Conservation (phyloP, 306 rosid genomes). For the Acacia acuminata region DNA sequence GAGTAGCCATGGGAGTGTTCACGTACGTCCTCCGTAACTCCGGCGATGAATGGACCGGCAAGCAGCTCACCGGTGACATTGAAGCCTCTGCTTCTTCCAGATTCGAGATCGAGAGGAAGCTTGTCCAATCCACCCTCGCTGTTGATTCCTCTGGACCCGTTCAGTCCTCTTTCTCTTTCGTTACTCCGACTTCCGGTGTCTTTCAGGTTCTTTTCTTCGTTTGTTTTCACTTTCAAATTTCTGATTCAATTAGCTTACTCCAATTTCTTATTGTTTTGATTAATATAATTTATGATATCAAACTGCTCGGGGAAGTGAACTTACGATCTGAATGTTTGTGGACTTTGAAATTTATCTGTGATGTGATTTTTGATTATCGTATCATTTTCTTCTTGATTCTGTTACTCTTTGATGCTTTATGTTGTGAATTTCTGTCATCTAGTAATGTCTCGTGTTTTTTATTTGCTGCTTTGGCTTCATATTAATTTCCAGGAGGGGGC, state of each 20-base stretch:
- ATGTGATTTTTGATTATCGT: not conserved
- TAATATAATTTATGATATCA: not conserved
- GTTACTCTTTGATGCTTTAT: not conserved
- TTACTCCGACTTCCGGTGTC: constrained; percentile 69
- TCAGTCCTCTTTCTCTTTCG: constrained; percentile 72
- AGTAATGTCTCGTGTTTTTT: not conserved
- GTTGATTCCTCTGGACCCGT: constrained; percentile 73
- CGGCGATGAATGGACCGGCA: constrained; percentile 74
- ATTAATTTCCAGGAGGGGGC: not conserved
- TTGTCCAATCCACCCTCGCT: constrained; percentile 66
- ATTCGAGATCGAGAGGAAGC: constrained; percentile 76
- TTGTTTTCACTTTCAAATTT: not conserved
- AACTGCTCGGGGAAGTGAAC: not conserved
- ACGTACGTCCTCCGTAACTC: constrained; percentile 66
- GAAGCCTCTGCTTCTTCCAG: constrained; percentile 68
- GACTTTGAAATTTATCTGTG: not conserved
- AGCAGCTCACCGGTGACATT: constrained; percentile 69
- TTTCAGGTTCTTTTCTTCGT: constrained; percentile 56
- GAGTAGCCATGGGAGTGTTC: constrained; percentile 75
- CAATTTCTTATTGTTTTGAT: not conserved
- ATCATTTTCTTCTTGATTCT: not conserved
- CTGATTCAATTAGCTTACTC: not conserved
- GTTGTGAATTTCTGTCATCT: not conserved
- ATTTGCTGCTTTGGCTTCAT: not conserved
- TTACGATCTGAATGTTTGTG: not conserved